Evolutionary conservation across 495 filamentous ascomycete species (phyloP).

Genomic region (Daldinia decipiens): DNA sequence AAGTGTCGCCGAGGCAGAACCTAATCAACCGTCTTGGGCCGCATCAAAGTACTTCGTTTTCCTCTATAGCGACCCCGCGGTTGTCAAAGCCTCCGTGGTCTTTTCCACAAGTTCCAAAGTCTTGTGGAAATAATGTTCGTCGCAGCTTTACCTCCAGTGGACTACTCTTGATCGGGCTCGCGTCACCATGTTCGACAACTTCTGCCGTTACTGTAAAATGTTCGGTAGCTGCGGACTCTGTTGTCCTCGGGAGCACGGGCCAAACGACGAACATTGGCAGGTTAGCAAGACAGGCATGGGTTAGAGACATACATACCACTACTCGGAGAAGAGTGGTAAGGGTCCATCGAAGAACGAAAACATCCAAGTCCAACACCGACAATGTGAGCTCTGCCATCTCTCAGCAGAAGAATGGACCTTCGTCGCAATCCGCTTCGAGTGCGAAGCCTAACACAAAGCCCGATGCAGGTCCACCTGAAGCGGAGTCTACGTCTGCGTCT

Average conservation of each 20-base stretch:
- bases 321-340: slow-evolving; percentile 44
- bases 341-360: slow-evolving; percentile 54
- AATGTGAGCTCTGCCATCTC: slow-evolving; percentile 22
- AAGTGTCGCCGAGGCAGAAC: slow-evolving; percentile 47
- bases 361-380: slow-evolving; percentile 38
- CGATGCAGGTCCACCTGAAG: slow-evolving; percentile 37
- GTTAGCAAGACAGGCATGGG: slow-evolving; percentile 54
- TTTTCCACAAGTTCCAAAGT: slow-evolving; percentile 35
- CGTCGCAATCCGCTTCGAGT: slow-evolving; percentile 9
- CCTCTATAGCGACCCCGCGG: slow-evolving; percentile 32
- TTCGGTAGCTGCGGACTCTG: slow-evolving; percentile 53
- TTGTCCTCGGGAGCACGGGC: slow-evolving; percentile 44
- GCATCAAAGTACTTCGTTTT: slow-evolving; percentile 33
- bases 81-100: slow-evolving; percentile 40
- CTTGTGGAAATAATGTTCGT: slow-evolving; percentile 48
- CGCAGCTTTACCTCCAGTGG: slow-evolving; percentile 58
- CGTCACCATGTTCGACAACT: slow-evolving; percentile 53
- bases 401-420: slow-evolving; percentile 32
- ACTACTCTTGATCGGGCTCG: slow-evolving; percentile 52
- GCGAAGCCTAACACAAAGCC: slow-evolving; percentile 26
- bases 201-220: slow-evolving; percentile 54
- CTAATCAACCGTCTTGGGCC: slow-evolving; percentile 33
- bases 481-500: slow-evolving; percentile 51
- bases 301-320: slow-evolving; percentile 41
- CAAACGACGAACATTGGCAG: slow-evolving; percentile 53